These are phyloP conservation scores for Conoideocrella luteorostrata DNA, from an alignment of 2,329 filamentous ascomycete genomes.

Conservation along the genomic window DNA sequence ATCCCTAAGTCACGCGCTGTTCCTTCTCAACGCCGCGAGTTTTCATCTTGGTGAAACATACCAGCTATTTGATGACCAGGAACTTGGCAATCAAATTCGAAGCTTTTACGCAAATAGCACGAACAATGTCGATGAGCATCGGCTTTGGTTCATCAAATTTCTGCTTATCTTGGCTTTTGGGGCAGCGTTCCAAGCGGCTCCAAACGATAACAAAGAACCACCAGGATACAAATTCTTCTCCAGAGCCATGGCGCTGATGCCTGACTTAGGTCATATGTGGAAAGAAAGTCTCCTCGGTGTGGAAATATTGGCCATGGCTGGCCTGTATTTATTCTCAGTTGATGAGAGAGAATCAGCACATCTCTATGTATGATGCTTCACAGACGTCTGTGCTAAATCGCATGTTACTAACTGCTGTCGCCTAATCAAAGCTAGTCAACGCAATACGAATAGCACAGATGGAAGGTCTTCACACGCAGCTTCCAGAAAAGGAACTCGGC, in stretches of 20 bases:
- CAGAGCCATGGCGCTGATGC: constrained; percentile 29
- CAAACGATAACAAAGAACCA: constrained; percentile 17
- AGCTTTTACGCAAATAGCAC: constrained; percentile 17
- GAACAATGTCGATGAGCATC: constrained; percentile 13
- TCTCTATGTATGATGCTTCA: constrained; percentile 17
- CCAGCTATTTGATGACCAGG: neutral
- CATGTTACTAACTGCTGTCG: neutral
- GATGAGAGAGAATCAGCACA: constrained; percentile 29
- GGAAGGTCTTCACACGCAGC: constrained; percentile 33
- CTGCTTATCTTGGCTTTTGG: constrained; percentile 39
- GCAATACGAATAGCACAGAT: constrained; percentile 34
- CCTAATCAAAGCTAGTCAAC: constrained; percentile 30
- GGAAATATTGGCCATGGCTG: constrained; percentile 29
- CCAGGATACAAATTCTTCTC: constrained; percentile 26
- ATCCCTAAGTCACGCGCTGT: neutral
- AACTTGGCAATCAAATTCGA: neutral
- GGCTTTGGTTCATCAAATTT: constrained; percentile 45
- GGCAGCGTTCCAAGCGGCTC: constrained; percentile 18
- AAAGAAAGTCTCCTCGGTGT: constrained; percentile 31
- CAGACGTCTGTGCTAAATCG: fast-evolving
- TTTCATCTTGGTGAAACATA: constrained; percentile 1
- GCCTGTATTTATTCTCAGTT: constrained; percentile 31
- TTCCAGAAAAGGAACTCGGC: constrained; percentile 30
- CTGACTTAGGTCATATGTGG: constrained; percentile 25
- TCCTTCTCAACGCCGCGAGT: neutral